A percentile compares a stretch with the other conserved stretches of the same genome.
Conservation (phyloP, 805 yeast genomes). For the Nakazawaea ernobii region DNA sequence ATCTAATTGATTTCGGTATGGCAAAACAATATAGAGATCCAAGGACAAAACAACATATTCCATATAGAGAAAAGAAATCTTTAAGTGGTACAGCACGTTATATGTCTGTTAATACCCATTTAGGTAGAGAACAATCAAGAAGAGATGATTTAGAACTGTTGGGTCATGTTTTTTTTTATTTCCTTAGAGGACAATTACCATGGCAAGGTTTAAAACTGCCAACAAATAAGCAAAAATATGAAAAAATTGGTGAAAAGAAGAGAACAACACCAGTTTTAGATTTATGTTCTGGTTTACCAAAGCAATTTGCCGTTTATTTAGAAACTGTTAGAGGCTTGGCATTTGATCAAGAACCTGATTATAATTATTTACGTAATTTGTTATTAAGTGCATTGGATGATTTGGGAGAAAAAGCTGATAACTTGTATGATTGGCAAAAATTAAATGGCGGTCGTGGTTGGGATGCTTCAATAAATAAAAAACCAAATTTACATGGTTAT, state of each 20-base stretch:
- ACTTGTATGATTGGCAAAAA: conserved; percentile 97
- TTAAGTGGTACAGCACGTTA: conserved; percentile 97
- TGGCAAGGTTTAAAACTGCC: conserved; percentile 99
- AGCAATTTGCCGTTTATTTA: conserved; percentile 88
- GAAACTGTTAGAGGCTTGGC: conserved; percentile 82
- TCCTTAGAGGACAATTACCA: conserved; percentile 88
- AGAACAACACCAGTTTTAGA: conserved; percentile 83
- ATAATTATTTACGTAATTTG: conserved; percentile 75
- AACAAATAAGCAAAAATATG: conserved; percentile 95
- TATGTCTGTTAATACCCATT: conserved; percentile 95
- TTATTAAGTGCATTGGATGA: conserved; percentile 74
- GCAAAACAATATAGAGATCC: conserved; percentile 98
- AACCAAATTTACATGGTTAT: conserved; percentile 92
- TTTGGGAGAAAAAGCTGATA: conserved; percentile 69
- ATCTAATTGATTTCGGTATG: conserved; percentile 97
- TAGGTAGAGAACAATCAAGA: conserved; percentile 95
- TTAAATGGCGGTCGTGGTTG: conserved; percentile 93
- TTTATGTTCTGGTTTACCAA: conserved; percentile 83
- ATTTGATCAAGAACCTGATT: conserved; percentile 93
- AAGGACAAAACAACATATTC: conserved; percentile 90
- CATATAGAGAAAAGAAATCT: conserved; percentile 93
- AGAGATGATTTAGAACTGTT: conserved; percentile 94
- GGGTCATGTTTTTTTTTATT: conserved; percentile 95
- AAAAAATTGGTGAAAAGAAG: conserved; percentile 94
- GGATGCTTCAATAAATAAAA: conserved; percentile 85